These are phyloP conservation scores for Aspergillus fijiensis DNA, from an alignment of 2,329 filamentous ascomycete species.

Conservation along the genomic window DNA sequence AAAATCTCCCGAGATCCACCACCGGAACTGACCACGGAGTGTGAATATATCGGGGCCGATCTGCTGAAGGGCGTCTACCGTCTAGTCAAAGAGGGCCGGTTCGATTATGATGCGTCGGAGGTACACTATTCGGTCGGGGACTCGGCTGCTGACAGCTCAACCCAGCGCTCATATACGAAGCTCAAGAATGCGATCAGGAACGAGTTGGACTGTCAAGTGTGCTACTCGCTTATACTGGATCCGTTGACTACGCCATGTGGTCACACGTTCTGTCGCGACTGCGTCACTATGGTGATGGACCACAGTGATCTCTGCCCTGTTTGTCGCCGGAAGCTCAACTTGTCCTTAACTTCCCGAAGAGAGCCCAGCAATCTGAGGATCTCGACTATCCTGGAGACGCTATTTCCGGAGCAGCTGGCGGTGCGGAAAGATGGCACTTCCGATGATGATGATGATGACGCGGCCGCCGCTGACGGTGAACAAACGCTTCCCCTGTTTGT, in stretches of 20 bases:
- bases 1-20: slow-evolving; percentile 32
- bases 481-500: slow-evolving; percentile 72
- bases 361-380: slow-evolving; percentile 64
- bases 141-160: slow-evolving; percentile 25
- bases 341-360: slow-evolving; percentile 50
- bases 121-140: slow-evolving; percentile 47
- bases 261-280: slow-evolving; percentile 83
- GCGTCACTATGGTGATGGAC: slow-evolving; percentile 72
- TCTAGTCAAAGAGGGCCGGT: slow-evolving; percentile 61
- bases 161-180: slow-evolving; percentile 54
- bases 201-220: slow-evolving; percentile 86
- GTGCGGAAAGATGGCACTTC: slow-evolving; percentile 53
- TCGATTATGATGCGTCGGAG: slow-evolving; percentile 56
- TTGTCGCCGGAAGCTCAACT: slow-evolving; percentile 66
- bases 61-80: slow-evolving; percentile 63
- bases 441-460: slow-evolving; percentile 56
- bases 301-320: slow-evolving; percentile 77
- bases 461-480: slow-evolving; percentile 53
- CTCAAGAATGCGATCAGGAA: slow-evolving; percentile 62
- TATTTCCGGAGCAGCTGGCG: slow-evolving; percentile 68
- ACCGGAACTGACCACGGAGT: slow-evolving; percentile 49
- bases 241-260: slow-evolving; percentile 83
- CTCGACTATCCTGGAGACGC: slow-evolving; percentile 59
- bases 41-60: slow-evolving; percentile 13
- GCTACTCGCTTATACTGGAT: slow-evolving; percentile 77